Evolutionary conservation across 2,329 filamentous ascomycete species (phyloP).

Genomic region (Endocalyx cinctus): DNA sequence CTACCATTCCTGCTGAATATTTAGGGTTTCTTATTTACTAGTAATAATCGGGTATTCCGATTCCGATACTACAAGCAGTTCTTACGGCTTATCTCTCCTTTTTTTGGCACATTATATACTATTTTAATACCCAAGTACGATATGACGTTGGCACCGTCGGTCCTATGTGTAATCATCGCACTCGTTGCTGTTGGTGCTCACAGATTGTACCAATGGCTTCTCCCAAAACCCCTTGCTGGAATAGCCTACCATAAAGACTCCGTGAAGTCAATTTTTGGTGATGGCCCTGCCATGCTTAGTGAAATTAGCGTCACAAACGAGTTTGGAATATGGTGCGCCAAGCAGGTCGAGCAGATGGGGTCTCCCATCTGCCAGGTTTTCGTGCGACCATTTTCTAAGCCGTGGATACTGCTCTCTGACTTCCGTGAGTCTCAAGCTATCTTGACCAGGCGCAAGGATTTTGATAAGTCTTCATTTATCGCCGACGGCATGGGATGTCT

Average conservation of each 20-base stretch:
- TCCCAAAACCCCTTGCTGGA: conserved; percentile 13
- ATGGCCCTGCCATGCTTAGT: conserved; percentile 5
- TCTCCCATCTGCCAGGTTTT: conserved; percentile 6
- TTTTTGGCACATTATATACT: no score
- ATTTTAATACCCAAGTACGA: no score
- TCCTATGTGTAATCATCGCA: no score
- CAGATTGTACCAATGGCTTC: conserved; percentile 8
- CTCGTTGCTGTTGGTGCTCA: no score
- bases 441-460: background rate
- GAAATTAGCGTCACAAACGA: conserved; percentile 3
- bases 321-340: conserved; percentile 5
- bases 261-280: conserved; percentile 8
- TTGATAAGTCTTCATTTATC: background rate
- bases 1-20: no score
- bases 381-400: conserved; percentile 4
- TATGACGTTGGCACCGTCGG: no score
- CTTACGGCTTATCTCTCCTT: no score
- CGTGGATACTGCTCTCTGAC: conserved; percentile 4
- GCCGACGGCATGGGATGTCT: background rate
- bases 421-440: conserved; percentile 5
- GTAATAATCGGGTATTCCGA: no score
- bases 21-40: no score
- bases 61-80: no score
- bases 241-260: conserved; percentile 12
- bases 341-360: conserved; percentile 4